Evolutionary conservation across 768 basidiomycete genomes (phyloP).

Genomic region (Mycena haematopus): DNA sequence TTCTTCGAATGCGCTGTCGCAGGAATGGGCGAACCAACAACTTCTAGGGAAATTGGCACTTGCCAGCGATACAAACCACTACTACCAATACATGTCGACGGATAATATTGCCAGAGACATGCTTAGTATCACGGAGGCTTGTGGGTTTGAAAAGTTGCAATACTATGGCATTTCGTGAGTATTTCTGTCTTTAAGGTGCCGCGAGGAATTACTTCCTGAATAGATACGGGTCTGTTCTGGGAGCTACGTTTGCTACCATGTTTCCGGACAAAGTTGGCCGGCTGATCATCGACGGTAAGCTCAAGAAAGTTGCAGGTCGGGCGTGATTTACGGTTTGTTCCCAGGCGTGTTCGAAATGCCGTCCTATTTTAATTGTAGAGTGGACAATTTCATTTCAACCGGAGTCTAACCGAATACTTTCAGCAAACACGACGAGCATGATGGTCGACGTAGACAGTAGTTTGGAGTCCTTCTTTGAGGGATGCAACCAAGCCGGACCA

Average conservation of each 20-base stretch:
- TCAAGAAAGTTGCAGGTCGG: no score
- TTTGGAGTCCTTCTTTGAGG: conserved; percentile 31
- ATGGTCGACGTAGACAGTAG: conserved; percentile 30
- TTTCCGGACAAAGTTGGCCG: background rate
- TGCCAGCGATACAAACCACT: background rate
- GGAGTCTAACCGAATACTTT: background rate
- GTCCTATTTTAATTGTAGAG: background rate
- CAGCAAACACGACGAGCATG: conserved; percentile 28
- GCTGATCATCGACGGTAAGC: background rate
- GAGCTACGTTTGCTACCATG: background rate
- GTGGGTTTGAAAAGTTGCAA: background rate
- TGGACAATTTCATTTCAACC: no score
- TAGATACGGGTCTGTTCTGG: background rate
- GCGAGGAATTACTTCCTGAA: background rate
- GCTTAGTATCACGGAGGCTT: background rate
- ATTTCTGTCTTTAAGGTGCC: no score
- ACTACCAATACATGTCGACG: background rate
- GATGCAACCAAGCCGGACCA: conserved; percentile 31
- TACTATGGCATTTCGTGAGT: background rate
- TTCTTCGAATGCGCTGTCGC: background rate
- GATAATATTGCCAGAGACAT: background rate
- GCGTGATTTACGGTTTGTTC: background rate
- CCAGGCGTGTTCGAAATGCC: conserved; percentile 7
- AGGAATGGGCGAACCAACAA: background rate
- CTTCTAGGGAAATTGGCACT: conserved; percentile 8